Evolutionary conservation across 768 basidiomycete genomes (phyloP).

Genomic region (Amanita subjunquillea): DNA sequence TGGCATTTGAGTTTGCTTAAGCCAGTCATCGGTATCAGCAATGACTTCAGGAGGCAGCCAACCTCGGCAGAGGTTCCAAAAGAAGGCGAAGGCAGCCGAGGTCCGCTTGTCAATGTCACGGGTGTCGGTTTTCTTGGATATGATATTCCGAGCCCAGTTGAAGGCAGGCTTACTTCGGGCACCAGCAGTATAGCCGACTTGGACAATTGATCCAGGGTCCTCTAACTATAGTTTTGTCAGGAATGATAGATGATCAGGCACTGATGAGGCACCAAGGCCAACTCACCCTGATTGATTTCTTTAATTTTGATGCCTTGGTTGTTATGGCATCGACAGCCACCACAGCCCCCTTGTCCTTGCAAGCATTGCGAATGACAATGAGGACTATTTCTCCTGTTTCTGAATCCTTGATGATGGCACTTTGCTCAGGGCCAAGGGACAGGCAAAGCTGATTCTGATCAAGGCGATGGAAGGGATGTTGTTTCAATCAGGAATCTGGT

Average conservation of each 20-base stretch:
- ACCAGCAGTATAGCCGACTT: not conserved
- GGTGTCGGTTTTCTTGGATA: not conserved
- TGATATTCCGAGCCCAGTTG: constrained; percentile 11
- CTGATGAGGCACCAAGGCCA: no score
- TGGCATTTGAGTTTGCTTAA: not conserved
- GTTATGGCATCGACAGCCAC: no score
- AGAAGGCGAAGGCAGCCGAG: constrained; percentile 6
- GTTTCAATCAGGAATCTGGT: not conserved
- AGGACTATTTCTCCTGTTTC: no score
- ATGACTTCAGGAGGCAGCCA: constrained; percentile 9
- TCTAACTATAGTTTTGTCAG: not conserved
- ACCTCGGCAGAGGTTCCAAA: no score
- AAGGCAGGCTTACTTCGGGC: constrained; percentile 6
- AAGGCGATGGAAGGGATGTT: not conserved
- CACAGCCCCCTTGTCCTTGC: no score
- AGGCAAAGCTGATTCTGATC: not conserved
- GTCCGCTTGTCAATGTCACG: not conserved
- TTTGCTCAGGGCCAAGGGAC: no score
- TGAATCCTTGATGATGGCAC: no score
- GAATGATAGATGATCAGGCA: no score
- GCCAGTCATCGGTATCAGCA: not conserved
- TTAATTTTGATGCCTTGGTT: no score
- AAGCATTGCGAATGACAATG: no score
- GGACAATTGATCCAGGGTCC: constrained; percentile 10
- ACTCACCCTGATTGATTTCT: no score